A percentile compares a stretch with the other conserved stretches of the same genome.
Conservation (phyloP, 495 filamentous ascomycete genomes). For the Penicillium egyptiacum region DNA sequence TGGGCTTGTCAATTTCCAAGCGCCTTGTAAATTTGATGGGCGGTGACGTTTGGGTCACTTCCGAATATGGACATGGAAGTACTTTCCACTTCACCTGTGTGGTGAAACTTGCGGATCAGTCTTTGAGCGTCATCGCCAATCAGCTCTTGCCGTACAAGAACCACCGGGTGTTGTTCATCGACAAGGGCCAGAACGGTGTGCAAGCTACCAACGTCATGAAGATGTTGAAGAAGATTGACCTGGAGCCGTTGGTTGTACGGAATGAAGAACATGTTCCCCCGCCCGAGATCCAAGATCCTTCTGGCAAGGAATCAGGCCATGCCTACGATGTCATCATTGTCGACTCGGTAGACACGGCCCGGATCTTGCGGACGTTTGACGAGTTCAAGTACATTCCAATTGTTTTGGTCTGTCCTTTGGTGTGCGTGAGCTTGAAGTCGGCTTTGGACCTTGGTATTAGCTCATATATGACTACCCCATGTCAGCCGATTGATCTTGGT, state of each 20-base stretch:
- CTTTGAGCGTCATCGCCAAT: conserved; percentile 75
- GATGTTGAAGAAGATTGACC: conserved; percentile 76
- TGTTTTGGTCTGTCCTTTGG: conserved; percentile 85
- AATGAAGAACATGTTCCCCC: conserved; percentile 60
- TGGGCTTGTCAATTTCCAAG: conserved; percentile 96
- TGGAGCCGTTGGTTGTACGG: conserved; percentile 80
- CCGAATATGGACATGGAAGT: conserved; percentile 88
- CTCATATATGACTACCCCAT: conserved; percentile 98
- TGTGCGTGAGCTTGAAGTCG: conserved; percentile 90
- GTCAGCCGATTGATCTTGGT: conserved; percentile 89
- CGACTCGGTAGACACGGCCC: conserved; percentile 87
- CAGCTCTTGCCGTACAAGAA: conserved; percentile 85
- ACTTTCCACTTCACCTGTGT: conserved; percentile 97
- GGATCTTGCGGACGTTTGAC: conserved; percentile 79
- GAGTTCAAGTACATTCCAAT: conserved; percentile 98
- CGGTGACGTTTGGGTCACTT: conserved; percentile 95
- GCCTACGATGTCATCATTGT: conserved; percentile 96
- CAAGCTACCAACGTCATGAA: conserved; percentile 72
- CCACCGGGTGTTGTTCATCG: conserved; percentile 91
- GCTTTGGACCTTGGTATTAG: conserved; percentile 95
- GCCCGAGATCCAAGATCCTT: conserved; percentile 57
- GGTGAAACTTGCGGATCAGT: conserved; percentile 81
- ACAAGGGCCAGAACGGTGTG: conserved; percentile 78
- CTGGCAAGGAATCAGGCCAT: conserved; percentile 58
- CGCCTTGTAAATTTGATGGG: conserved; percentile 96